Base-by-base conservation (phyloP, 306 rosid species). In the Cucurbita moschata region DNA sequence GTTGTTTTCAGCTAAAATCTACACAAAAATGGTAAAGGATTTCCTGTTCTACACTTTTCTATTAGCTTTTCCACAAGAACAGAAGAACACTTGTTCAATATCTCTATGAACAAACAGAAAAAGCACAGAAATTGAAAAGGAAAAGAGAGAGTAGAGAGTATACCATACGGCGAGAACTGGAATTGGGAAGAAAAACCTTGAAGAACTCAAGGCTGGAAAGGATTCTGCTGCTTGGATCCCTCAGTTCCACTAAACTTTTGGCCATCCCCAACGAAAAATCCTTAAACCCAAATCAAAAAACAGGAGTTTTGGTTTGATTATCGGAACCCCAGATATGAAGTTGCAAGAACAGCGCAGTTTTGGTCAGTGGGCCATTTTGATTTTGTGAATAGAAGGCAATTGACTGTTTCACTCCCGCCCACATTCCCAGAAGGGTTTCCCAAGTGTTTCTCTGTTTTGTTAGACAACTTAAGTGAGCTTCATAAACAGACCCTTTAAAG, bases 101-200 rank as follows among this genome's bases (percentile, higher is more conserved):
- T 64, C 70, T 40, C 70, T 30, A 64, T 19, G 8, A 40, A 63
- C 4, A 15, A 61, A 14, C 19, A 43, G 14, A 44, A 3, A 47
- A 52, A 13, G 23, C 10, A 46, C 10, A 60, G 46, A 9, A 30
- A 64, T 8, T n/a, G n/a, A 54, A 18, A 46, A 5, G 7, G 1
- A 37, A 53, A 10, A 14, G 11, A 71, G 46, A 55, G 69, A 68
- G n/a, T 42, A 18, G 50, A 70, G 72, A 77, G 46, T 55, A 43
- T 76, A 77, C 79, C 49, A 77, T 23, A 16, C 47, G 70, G 47
- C 11, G 56, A 46, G 75, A 77, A 37, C 70, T 55, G 16, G 26
- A 51, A 38, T 7, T 53, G 38, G 79, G 79, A 38, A 64, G 65
- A 40, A 76, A 76, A 38, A 76, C 64, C 59, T 76, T 76, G 65